phyloP scores from a whole-genome alignment of 2,329 filamentous ascomycete genomes.

The Aspergillus puulaauensis region DNA sequence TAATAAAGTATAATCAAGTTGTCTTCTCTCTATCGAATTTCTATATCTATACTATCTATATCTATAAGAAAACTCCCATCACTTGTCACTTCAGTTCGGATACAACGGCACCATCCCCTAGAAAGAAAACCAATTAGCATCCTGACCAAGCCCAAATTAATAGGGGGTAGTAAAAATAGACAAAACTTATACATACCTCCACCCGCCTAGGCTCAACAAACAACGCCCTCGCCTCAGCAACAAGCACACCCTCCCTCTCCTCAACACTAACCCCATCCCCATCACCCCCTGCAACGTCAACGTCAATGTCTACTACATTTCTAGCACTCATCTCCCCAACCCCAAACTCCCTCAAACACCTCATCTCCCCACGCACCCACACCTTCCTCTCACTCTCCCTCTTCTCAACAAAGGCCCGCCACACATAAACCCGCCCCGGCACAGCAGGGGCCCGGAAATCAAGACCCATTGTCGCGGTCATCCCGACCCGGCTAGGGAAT shows the following conservation, averaged over 20 bases:
- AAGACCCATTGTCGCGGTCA: not conserved
- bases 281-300: not conserved
- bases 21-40: not conserved
- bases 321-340: not conserved
- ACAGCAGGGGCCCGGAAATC: not conserved
- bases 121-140: not conserved
- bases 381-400: not conserved
- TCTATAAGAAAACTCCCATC: not conserved
- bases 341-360: not conserved
- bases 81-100: not conserved
- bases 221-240: not conserved
- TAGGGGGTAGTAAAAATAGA: not conserved
- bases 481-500: not conserved
- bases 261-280: not conserved
- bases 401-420: not conserved
- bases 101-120: constrained; percentile 1
- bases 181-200: not conserved
- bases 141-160: not conserved
- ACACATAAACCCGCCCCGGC: not conserved
- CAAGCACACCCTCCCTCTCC: not conserved
- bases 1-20: not conserved
- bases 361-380: not conserved
- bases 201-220: constrained; percentile 1
- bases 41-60: not conserved
- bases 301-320: not conserved